phyloP scores from a whole-genome alignment of 2,329 filamentous ascomycete species.

The Pyricularia pennisetigena region DNA sequence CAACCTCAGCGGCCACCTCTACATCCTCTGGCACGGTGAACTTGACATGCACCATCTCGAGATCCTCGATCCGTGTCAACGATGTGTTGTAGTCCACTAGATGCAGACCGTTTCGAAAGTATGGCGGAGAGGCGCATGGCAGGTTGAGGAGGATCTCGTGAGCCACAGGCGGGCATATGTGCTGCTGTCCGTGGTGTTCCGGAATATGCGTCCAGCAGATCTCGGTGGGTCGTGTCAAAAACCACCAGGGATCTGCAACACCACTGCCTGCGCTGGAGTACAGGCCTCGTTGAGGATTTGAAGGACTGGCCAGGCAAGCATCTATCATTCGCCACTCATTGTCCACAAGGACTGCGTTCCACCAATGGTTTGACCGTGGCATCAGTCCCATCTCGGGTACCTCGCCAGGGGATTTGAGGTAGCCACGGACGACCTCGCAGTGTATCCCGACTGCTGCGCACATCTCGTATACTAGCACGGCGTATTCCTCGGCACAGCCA shows the following conservation, averaged over 20 bases:
- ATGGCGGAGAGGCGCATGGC: constrained; percentile 76
- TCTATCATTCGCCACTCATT: constrained; percentile 96
- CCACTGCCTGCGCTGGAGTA: constrained; percentile 68
- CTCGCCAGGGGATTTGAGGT: constrained; percentile 85
- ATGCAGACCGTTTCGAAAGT: constrained; percentile 72
- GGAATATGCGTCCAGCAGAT: constrained; percentile 95
- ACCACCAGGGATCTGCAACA: constrained; percentile 82
- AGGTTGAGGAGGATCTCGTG: constrained; percentile 80
- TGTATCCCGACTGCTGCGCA: constrained; percentile 81
- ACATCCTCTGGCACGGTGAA: constrained; percentile 82
- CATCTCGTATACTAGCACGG: constrained; percentile 84
- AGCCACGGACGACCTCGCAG: constrained; percentile 79
- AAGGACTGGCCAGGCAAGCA: constrained; percentile 82
- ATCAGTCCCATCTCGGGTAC: constrained; percentile 68
- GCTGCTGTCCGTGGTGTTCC: constrained; percentile 78
- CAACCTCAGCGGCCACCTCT: constrained; percentile 86
- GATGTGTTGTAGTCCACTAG: constrained; percentile 90
- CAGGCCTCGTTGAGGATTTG: constrained; percentile 66
- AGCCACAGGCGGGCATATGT: constrained; percentile 80
- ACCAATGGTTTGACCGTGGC: constrained; percentile 91
- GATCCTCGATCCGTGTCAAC: constrained; percentile 71
- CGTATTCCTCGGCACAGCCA: constrained; percentile 83
- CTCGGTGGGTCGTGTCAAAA: constrained; percentile 79
- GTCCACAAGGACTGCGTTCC: constrained; percentile 91
- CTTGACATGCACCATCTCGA: constrained; percentile 88